These are phyloP conservation scores for Poa annua DNA, from an alignment of 176 grass and related monocot genomes.

Conservation along the genomic window DNA sequence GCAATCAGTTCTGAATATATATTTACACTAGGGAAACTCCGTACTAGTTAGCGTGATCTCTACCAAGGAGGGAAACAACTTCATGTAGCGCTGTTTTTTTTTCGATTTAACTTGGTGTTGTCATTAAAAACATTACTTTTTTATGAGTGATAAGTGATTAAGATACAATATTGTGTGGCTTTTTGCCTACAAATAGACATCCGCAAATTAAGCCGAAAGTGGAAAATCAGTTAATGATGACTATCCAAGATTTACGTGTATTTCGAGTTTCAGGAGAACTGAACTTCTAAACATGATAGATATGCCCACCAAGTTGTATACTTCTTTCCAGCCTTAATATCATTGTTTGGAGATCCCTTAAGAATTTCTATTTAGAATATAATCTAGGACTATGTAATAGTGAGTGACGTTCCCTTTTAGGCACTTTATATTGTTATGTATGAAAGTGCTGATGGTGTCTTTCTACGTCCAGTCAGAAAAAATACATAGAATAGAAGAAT, in stretches of 20 bases:
- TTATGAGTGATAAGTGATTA: neutral
- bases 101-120: neutral
- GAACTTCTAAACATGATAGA: slow-evolving; percentile 12
- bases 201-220: neutral
- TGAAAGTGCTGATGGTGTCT: neutral
- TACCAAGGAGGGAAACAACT: slow-evolving; percentile 1
- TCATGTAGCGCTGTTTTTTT: neutral
- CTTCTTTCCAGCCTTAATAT: neutral
- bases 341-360: neutral
- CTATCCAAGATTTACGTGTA: neutral
- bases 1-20: slow-evolving; percentile 25
- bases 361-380: slow-evolving; percentile 16
- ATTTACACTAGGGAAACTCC: neutral
- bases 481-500: slow-evolving; percentile 53
- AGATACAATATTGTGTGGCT: slow-evolving; percentile 18
- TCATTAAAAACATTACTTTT: neutral
- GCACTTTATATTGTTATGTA: slow-evolving; percentile 16
- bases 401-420: neutral
- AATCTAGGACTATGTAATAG: neutral
- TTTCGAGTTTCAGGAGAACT: slow-evolving; percentile 1
- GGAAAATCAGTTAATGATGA: neutral
- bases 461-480: slow-evolving; percentile 57
- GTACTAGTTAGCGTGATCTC: neutral
- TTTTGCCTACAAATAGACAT: neutral
- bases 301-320: neutral